Evolutionary conservation across 768 basidiomycete genomes (phyloP), one percentile per base, ranked within the genome.

Genomic region (Pleurotus citrinopileatus): DNA sequence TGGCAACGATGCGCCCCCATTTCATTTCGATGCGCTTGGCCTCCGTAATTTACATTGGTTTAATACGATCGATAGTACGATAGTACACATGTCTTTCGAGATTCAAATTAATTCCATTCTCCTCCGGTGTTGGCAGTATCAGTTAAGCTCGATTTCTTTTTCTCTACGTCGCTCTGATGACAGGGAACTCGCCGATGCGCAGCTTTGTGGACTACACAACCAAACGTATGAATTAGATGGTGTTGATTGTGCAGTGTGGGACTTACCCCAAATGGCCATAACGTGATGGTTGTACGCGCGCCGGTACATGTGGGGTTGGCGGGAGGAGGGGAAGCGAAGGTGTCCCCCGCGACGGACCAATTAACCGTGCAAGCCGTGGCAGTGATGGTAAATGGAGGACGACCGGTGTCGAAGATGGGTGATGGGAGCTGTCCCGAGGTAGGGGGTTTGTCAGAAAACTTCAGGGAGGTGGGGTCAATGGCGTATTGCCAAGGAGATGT

Each of bases 221-320:
- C 15, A 54, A 52, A 23, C 13, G 13, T 20, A 37, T 51, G 15
- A 55, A 43, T 38, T 8, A 57, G 23, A 10, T 28, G 19, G 20
- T 44, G 19, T 37, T 5, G n/a, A 1, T 23, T 6, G 28, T 27
- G 26, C 17, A 37, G 25, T n/a, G 47, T 15, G 26, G 23, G 12
- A 67, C 79, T 65, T 58, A 81, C 79, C 44, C 80, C 79, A 58
- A 69, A 78, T 1, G 80, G 80, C 58, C 70, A 71, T 45, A 81
- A 58, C 0, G 73, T 76, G 72, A 52, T 76, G 73, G 57, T 66
- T 65, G 46, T 74, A 72, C 3, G 73, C 70, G 42, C 48, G 1
- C 72, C 71, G 4, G 55, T 62, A 58, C 73, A 76, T 37, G 59
- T 45, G 6, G 69, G 67, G 43, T 60, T 64, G 26, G 54, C 54